Percentiles rank a stretch among this genome's conserved stretches.
These are phyloP conservation scores for Eucommia ulmoides DNA, from an alignment of 257 asterid species.

Conservation along the genomic window DNA sequence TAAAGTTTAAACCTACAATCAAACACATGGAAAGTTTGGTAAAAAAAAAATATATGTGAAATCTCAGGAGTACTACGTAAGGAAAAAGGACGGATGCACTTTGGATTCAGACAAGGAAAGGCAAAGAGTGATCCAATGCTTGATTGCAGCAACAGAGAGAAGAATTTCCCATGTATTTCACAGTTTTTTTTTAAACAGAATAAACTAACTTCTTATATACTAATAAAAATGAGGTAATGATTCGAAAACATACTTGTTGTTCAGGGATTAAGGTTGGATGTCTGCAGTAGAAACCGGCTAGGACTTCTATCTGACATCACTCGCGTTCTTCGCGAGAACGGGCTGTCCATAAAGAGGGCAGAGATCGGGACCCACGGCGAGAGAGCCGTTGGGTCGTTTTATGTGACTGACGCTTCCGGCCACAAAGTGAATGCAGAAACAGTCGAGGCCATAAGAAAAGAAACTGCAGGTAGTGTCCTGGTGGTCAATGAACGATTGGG, in stretches of 20 bases:
- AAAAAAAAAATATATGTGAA: too few relatives aligned
- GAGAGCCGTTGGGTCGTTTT: constrained; percentile 71
- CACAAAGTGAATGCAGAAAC: constrained; percentile 29
- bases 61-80: constrained; percentile 66
- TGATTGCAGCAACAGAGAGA: constrained; percentile 78
- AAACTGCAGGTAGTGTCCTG: constrained; percentile 38
- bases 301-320: constrained; percentile 70
- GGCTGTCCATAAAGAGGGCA: constrained; percentile 58
- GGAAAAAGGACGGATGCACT: constrained; percentile 39
- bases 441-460: constrained; percentile 42
- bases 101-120: constrained; percentile 42
- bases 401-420: constrained; percentile 58
- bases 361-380: constrained; percentile 59
- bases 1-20: too few relatives aligned
- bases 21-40: too few relatives aligned
- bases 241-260: neutral
- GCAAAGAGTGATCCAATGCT: constrained; percentile 34
- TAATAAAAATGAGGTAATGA: neutral
- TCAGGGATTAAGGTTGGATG: constrained; percentile 60
- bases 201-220: neutral
- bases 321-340: constrained; percentile 63
- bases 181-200: neutral
- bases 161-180: constrained; percentile 53
- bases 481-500: constrained; percentile 16
- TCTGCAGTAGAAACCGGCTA: constrained; percentile 39